These are phyloP conservation scores for Macroventuria anomochaeta DNA, from an alignment of 2,329 filamentous ascomycete species.

Conservation along the genomic window DNA sequence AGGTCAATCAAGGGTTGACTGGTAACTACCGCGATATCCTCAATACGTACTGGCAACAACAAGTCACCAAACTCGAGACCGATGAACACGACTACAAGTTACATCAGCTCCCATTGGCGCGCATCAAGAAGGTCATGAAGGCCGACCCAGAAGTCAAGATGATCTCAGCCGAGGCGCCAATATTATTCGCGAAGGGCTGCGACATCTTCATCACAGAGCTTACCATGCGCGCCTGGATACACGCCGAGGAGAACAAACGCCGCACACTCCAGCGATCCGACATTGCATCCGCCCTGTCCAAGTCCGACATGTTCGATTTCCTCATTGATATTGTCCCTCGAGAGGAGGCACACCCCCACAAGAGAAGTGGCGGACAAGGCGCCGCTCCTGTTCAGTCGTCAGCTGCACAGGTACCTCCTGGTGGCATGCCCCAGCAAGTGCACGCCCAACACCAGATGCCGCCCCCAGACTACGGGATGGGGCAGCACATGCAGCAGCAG, in stretches of 20 bases:
- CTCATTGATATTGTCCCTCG: conserved; percentile 97
- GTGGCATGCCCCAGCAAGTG: conserved; percentile 50
- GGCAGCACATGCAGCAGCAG: conserved; percentile 64
- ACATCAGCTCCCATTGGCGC: conserved; percentile 93
- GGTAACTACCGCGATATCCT: conserved; percentile 96
- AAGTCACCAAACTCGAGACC: conserved; percentile 91
- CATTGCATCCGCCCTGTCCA: conserved; percentile 92
- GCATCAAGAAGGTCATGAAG: conserved; percentile 99
- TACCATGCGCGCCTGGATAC: conserved; percentile 99
- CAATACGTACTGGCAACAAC: conserved; percentile 99
- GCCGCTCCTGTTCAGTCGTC: conserved; percentile 48
- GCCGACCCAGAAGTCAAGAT: conserved; percentile 99
- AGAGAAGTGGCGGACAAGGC: conserved; percentile 59
- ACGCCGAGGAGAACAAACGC: conserved; percentile 98
- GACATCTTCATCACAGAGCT: conserved; percentile 99
- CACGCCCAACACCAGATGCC: conserved; percentile 60
- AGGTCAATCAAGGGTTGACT: conserved; percentile 94
- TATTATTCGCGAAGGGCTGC: conserved; percentile 96
- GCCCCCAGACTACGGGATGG: conserved; percentile 63
- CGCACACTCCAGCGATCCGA: conserved; percentile 94
- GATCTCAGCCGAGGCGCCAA: conserved; percentile 98
- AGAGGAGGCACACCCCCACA: conserved; percentile 88
- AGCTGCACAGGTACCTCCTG: conserved; percentile 49
- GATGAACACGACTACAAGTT: conserved; percentile 99
- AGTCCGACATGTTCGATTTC: conserved; percentile 99